phyloP scores from a whole-genome alignment of 2,329 filamentous ascomycete genomes.

The Pestalotiopsis fici region DNA sequence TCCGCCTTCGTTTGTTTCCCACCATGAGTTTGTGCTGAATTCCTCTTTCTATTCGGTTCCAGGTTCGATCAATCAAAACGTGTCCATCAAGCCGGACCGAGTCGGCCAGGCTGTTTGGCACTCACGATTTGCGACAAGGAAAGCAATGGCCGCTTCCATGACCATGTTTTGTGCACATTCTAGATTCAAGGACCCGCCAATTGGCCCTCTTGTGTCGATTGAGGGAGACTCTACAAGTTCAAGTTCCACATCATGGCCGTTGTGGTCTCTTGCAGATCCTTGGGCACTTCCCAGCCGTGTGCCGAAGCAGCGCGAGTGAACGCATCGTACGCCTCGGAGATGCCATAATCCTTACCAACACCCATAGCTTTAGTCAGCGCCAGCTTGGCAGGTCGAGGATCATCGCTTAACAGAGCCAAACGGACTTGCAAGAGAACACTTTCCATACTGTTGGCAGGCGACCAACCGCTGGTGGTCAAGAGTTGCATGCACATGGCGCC shows the following conservation, averaged over 20 bases:
- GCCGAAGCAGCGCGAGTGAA: slow-evolving; percentile 66
- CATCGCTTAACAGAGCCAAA: slow-evolving; percentile 68
- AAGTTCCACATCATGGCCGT: background rate
- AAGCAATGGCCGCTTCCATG: no score
- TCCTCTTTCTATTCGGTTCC: no score
- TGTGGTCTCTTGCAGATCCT: slow-evolving; percentile 51
- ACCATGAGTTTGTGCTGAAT: no score
- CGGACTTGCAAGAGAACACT: slow-evolving; percentile 80
- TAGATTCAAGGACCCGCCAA: no score
- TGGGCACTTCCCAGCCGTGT: slow-evolving; percentile 76
- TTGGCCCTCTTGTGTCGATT: no score
- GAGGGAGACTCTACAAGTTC: background rate
- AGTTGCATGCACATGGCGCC: slow-evolving; percentile 85
- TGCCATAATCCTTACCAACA: slow-evolving; percentile 56
- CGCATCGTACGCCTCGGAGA: slow-evolving; percentile 72
- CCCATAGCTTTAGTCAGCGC: slow-evolving; percentile 23
- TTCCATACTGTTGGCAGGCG: slow-evolving; percentile 71
- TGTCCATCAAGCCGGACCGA: no score
- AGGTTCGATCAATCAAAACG: no score
- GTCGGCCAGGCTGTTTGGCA: no score
- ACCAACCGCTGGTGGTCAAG: slow-evolving; percentile 83
- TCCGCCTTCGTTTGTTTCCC: background rate
- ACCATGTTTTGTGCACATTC: no score
- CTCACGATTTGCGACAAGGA: no score
- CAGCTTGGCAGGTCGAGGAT: slow-evolving; percentile 74